A percentile compares a stretch with the other conserved stretches of the same genome.
phyloP scores from a whole-genome alignment of 371 early-diverging fungal genomes.

The Saksenaea oblongispora region DNA sequence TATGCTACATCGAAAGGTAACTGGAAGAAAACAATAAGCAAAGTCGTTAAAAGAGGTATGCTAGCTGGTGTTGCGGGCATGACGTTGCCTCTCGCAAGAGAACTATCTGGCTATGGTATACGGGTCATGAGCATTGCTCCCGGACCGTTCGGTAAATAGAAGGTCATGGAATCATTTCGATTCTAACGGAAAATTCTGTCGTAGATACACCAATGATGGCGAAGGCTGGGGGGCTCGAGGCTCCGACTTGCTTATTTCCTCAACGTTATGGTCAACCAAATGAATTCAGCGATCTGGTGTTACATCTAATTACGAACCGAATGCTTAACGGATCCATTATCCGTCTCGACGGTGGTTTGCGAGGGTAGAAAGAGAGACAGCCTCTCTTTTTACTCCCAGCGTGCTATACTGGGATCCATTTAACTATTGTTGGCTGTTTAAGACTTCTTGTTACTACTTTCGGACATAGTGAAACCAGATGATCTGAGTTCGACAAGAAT shows the following conservation, averaged over 20 bases:
- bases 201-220: slow-evolving; percentile 41
- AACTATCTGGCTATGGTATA: slow-evolving; percentile 52
- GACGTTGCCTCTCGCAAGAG: slow-evolving; percentile 63
- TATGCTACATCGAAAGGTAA: slow-evolving; percentile 64
- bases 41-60: neutral
- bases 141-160: slow-evolving; percentile 53
- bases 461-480: too few relatives aligned
- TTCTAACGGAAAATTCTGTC: neutral
- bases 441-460: too few relatives aligned
- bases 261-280: slow-evolving; percentile 44
- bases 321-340: slow-evolving; percentile 65
- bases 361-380: neutral
- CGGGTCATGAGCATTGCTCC: slow-evolving; percentile 65
- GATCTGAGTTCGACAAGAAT: too few relatives aligned
- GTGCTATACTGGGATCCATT: too few relatives aligned
- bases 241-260: slow-evolving; percentile 39
- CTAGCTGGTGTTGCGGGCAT: slow-evolving; percentile 57
- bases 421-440: too few relatives aligned
- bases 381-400: too few relatives aligned
- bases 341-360: slow-evolving; percentile 60
- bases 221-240: neutral
- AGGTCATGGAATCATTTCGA: neutral
- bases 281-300: slow-evolving; percentile 59
- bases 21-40: slow-evolving; percentile 5
- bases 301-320: slow-evolving; percentile 49